Evolutionary conservation across 2,329 filamentous ascomycete species (phyloP).

Genomic region (Purpureocillium takamizusanense): DNA sequence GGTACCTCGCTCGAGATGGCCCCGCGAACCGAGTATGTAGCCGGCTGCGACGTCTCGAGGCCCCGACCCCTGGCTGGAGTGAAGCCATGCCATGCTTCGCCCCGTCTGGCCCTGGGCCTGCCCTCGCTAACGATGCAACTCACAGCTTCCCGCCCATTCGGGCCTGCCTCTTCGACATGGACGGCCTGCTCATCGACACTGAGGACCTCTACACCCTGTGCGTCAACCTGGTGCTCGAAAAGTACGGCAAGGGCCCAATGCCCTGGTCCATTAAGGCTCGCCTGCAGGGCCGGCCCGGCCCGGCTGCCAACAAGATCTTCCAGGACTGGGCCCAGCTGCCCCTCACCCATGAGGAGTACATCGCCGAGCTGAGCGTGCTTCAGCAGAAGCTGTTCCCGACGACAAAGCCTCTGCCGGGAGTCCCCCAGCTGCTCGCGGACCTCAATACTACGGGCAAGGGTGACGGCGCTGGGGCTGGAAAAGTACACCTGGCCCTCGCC

Average conservation of each 20-base stretch:
- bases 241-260: conserved; percentile 64
- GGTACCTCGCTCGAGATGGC: conserved; percentile 22
- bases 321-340: conserved; percentile 81
- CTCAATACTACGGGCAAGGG: conserved; percentile 40
- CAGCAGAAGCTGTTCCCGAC: conserved; percentile 66
- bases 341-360: conserved; percentile 61
- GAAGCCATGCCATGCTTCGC: no score
- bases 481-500: conserved; percentile 75
- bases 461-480: conserved; percentile 17
- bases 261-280: conserved; percentile 94
- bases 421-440: conserved; percentile 55
- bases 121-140: not conserved
- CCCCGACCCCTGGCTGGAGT: not conserved
- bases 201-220: conserved; percentile 83
- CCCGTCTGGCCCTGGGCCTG: no score
- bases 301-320: conserved; percentile 44
- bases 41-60: not conserved
- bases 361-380: conserved; percentile 46
- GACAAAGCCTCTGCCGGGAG: conserved; percentile 71
- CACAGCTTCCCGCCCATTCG: conserved; percentile 67
- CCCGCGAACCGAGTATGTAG: conserved; percentile 33
- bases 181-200: conserved; percentile 87
- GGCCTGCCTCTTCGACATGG: conserved; percentile 98
- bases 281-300: conserved; percentile 53
- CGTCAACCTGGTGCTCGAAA: conserved; percentile 71